Conservation (phyloP, 768 basidiomycete genomes). For the Cubamyces sp. region DNA sequence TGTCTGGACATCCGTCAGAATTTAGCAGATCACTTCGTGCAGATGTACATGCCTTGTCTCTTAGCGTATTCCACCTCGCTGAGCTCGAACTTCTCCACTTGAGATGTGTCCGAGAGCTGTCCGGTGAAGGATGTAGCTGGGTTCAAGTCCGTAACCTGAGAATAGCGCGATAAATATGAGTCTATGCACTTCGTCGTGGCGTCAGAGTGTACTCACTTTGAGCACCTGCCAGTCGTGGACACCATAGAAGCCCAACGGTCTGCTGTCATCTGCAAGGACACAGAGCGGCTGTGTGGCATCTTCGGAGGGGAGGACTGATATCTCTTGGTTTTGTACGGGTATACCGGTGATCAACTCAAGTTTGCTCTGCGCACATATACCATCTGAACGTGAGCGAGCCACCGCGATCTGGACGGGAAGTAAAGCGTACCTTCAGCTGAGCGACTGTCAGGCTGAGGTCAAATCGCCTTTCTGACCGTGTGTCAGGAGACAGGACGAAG, state of each 20-base stretch:
- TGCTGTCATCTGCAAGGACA: slow-evolving; percentile 65
- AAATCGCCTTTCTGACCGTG: slow-evolving; percentile 85
- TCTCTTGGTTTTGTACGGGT: slow-evolving; percentile 67
- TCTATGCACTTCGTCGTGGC: not conserved
- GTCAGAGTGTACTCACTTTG: slow-evolving; percentile 53
- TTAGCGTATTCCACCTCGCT: slow-evolving; percentile 80
- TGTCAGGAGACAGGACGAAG: slow-evolving; percentile 85
- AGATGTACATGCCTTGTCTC: slow-evolving; percentile 60
- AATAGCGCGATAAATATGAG: not conserved
- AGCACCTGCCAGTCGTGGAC: slow-evolving; percentile 78
- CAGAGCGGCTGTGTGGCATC: slow-evolving; percentile 53
- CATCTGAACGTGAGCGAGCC: not conserved
- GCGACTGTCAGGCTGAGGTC: slow-evolving; percentile 75
- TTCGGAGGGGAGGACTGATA: slow-evolving; percentile 65
- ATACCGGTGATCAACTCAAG: slow-evolving; percentile 94
- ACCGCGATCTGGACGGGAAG: not conserved
- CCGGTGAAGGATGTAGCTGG: slow-evolving; percentile 79
- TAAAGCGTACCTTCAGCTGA: slow-evolving; percentile 73
- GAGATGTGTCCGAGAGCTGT: slow-evolving; percentile 80
- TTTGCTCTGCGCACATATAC: slow-evolving; percentile 44
- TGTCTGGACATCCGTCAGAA: slow-evolving; percentile 54
- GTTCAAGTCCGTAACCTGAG: slow-evolving; percentile 76
- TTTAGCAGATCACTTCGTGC: too few species aligned
- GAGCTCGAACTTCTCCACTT: slow-evolving; percentile 93
- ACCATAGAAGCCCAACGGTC: slow-evolving; percentile 75